Evolutionary conservation across 2,329 filamentous ascomycete species (phyloP), one percentile per base, ranked within the genome.

Genomic region (Xylaria sp.): DNA sequence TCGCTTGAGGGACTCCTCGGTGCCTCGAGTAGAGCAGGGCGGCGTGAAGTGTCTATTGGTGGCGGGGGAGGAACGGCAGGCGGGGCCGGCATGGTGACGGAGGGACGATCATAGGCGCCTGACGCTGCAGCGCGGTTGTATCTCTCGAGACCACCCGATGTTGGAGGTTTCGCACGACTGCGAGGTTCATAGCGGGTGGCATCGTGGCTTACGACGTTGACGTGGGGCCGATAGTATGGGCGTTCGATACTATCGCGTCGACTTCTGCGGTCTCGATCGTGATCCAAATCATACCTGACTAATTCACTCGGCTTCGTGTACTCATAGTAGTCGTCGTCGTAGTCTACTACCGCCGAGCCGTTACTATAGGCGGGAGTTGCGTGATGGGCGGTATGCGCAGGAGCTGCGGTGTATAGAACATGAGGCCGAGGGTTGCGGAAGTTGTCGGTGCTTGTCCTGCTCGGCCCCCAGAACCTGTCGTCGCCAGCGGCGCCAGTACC

Each of bases 111-210:
- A 69, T 87, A 88, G 6, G 81, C 75, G 5, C 79, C 78, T 18
- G 78, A 73, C 55, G 79, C 77, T 2, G 79, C 76, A 2, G 76
- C 77, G 66, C 86, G 82, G 72, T 87, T 87, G 71, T 92, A 87
- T 79, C 88, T 92, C 73, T 93, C 91, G 71, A 93, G 88, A 0
- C 90, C 91, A 73, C 91, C 84, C 2, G 89, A 92, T 5, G 90
- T 88, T 4, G 90, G 90, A 10, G 92, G 92, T 1, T 91, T 91
- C 0, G 86, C 84, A 37, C 85, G 78, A 32, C 69, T 74, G 44
- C 79, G 78, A n/a, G 77, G 72, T 60, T 82, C 82, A 68, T 83
- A 85, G 32, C 83, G 84, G 60, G 76, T 78, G 23, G 83, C 70
- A 63, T 88, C 86, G 27, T 83, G 84, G 68, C 82, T 84, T 69